Evolutionary conservation across 129 eudicot genomes (phyloP).

Genomic region (Heracleum sosnowskyi): DNA sequence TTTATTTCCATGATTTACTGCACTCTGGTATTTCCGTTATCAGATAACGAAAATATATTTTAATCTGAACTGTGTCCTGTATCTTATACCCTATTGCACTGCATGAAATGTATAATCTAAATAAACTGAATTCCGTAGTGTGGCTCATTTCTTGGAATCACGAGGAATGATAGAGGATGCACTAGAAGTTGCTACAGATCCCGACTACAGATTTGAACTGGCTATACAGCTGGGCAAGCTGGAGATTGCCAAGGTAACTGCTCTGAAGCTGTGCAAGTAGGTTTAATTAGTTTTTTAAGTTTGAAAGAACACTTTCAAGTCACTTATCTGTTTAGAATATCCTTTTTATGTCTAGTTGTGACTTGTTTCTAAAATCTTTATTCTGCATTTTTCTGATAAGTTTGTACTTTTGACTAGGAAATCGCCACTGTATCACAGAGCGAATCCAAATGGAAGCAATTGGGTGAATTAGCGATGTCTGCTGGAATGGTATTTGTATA

Average conservation of each 20-base stretch:
- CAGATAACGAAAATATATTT: background rate
- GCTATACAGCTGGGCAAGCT: constrained; percentile 89
- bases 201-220: constrained; percentile 88
- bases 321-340: background rate
- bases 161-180: constrained; percentile 92
- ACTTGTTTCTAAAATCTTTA: background rate
- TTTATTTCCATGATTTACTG: background rate
- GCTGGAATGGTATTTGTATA: constrained; percentile 59
- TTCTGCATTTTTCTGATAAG: constrained; percentile 9
- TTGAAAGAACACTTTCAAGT: background rate
- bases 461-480: constrained; percentile 99
- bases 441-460: constrained; percentile 95
- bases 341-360: background rate
- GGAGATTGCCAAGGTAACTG: constrained; percentile 69
- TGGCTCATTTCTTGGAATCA: constrained; percentile 94
- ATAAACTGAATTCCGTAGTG: constrained; percentile 29
- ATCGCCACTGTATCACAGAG: constrained; percentile 79
- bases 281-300: background rate
- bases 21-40: background rate
- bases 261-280: background rate
- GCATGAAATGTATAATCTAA: background rate
- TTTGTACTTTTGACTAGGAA: constrained; percentile 43
- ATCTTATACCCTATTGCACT: background rate
- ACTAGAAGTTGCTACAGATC: constrained; percentile 93
- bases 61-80: background rate